These are phyloP conservation scores for Cyberlindnera galapagoensis DNA, from an alignment of 805 yeast species.

Conservation along the genomic window DNA sequence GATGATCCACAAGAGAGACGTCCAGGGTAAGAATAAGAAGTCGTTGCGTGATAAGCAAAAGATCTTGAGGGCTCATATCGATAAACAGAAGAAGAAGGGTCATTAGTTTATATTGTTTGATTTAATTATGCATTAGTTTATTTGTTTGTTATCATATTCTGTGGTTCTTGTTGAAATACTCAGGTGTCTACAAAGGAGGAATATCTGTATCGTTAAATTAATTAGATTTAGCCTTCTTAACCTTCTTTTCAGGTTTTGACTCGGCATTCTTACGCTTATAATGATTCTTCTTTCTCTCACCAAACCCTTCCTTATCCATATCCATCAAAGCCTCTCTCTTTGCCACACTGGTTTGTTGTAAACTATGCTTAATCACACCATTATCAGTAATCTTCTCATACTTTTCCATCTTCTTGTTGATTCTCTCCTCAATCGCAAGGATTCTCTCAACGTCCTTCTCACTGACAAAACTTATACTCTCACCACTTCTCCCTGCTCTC, in stretches of 20 bases:
- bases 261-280: slow-evolving; percentile 28
- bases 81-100: slow-evolving; percentile 87
- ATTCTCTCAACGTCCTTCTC: slow-evolving; percentile 81
- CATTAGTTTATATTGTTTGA: slow-evolving; percentile 33
- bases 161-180: background rate
- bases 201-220: too few species aligned
- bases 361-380: slow-evolving; percentile 63
- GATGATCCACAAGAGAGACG: slow-evolving; percentile 95
- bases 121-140: slow-evolving; percentile 2
- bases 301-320: slow-evolving; percentile 88
- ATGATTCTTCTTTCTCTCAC: slow-evolving; percentile 59
- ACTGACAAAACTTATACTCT: slow-evolving; percentile 72
- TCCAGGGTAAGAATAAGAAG: slow-evolving; percentile 88
- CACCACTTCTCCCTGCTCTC: slow-evolving; percentile 91
- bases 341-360: slow-evolving; percentile 69
- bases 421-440: slow-evolving; percentile 80
- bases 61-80: slow-evolving; percentile 77
- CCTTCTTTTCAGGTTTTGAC: slow-evolving; percentile 5
- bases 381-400: slow-evolving; percentile 69
- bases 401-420: slow-evolving; percentile 72
- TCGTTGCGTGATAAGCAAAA: slow-evolving; percentile 89
- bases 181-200: too few species aligned
- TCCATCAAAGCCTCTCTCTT: slow-evolving; percentile 88
- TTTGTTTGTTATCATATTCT: background rate
- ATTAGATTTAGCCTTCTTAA: too few species aligned